Evolutionary conservation across 192 early-diverging fungal genomes (phyloP).

Genomic region (Spinellus fusiger): DNA sequence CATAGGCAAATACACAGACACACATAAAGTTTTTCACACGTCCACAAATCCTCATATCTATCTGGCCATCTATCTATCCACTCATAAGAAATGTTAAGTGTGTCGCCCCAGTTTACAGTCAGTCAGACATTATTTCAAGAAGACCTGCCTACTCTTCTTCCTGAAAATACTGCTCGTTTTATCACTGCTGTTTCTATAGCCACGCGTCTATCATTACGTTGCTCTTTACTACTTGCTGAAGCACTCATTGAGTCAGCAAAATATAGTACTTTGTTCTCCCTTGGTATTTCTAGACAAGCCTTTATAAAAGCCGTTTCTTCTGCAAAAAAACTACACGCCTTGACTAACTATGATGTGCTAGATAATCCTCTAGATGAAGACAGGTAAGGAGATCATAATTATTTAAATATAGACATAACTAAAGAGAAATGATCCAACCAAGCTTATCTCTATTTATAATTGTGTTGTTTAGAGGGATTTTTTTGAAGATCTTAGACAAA

Average conservation of each 20-base stretch:
- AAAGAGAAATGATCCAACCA: background rate
- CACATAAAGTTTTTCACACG: no score
- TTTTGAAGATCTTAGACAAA: constrained; percentile 52
- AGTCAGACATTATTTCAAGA: constrained; percentile 14
- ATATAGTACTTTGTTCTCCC: constrained; percentile 49
- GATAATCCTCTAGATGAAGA: background rate
- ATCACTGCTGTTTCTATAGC: constrained; percentile 57
- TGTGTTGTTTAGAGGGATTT: constrained; percentile 26
- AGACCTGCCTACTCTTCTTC: constrained; percentile 44
- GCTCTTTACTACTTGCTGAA: constrained; percentile 53
- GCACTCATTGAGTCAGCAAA: constrained; percentile 54
- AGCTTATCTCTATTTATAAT: background rate
- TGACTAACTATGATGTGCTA: background rate
- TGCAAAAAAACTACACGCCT: constrained; percentile 47
- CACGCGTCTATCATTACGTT: constrained; percentile 54
- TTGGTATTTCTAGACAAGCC: constrained; percentile 49
- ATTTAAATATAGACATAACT: background rate
- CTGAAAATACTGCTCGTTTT: constrained; percentile 48
- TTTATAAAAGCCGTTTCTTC: constrained; percentile 54
- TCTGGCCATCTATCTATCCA: no score
- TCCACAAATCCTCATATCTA: no score
- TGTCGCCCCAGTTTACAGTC: constrained; percentile 16
- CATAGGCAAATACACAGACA: no score
- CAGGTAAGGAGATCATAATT: background rate
- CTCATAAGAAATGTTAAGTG: background rate